phyloP scores from a whole-genome alignment of 2,329 filamentous ascomycete species.

The Nemania diffusa region DNA sequence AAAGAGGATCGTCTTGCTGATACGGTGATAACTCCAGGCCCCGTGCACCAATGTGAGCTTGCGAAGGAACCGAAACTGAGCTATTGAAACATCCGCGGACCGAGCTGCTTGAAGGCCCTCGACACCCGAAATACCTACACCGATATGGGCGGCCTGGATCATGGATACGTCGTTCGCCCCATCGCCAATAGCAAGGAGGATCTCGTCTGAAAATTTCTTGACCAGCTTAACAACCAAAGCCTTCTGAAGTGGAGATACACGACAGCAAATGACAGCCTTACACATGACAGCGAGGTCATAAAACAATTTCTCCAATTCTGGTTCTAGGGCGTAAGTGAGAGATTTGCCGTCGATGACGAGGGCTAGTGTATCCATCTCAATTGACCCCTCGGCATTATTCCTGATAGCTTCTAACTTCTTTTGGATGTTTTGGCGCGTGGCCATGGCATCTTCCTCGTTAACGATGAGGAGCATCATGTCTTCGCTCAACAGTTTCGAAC shows the following conservation, averaged over 20 bases:
- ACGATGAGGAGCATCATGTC: slow-evolving; percentile 98
- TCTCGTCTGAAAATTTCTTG: slow-evolving; percentile 89
- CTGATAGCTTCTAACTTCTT: slow-evolving; percentile 94
- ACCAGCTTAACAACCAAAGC: slow-evolving; percentile 97
- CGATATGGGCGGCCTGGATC: slow-evolving; percentile 98
- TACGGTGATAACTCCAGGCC: slow-evolving; percentile 96
- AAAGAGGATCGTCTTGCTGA: slow-evolving; percentile 96
- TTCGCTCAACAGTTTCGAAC: slow-evolving; percentile 96
- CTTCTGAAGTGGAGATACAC: slow-evolving; percentile 96
- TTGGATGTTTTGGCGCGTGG: slow-evolving; percentile 86
- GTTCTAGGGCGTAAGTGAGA: slow-evolving; percentile 90
- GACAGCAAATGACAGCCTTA: slow-evolving; percentile 98
- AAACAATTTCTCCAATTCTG: slow-evolving; percentile 92
- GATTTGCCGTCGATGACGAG: slow-evolving; percentile 97
- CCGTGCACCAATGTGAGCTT: slow-evolving; percentile 96
- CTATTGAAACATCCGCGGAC: slow-evolving; percentile 95
- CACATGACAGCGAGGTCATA: slow-evolving; percentile 93
- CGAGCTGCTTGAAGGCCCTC: slow-evolving; percentile 97
- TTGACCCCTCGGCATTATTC: slow-evolving; percentile 79
- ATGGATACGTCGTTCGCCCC: slow-evolving; percentile 99
- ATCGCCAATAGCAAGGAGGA: slow-evolving; percentile 95
- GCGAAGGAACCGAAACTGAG: slow-evolving; percentile 92
- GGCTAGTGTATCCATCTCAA: slow-evolving; percentile 87
- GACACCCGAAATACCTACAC: slow-evolving; percentile 95
- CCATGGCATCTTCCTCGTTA: slow-evolving; percentile 84